Conservation (phyloP, 164 flowering plant species). For the Chloranthus sessilifolius region DNA sequence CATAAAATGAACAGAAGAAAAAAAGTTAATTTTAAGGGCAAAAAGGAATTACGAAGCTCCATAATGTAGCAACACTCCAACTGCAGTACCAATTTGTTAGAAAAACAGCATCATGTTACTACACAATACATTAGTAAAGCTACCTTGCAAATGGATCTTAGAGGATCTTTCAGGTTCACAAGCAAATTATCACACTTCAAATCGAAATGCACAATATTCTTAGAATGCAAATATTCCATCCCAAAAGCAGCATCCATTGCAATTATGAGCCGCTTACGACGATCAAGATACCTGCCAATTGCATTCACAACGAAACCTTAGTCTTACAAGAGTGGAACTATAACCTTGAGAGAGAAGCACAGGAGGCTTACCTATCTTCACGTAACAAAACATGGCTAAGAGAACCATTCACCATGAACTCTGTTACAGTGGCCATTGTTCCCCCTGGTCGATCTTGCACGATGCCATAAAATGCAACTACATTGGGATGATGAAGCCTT, state of each 20-base stretch:
- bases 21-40: neutral
- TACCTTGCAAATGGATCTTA: constrained; percentile 91
- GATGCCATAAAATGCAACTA: constrained; percentile 94
- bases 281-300: constrained; percentile 68
- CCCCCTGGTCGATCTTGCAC: constrained; percentile 97
- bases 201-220: constrained; percentile 94
- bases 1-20: too few species aligned
- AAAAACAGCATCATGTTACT: neutral
- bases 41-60: neutral
- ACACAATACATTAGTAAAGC: neutral
- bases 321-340: constrained; percentile 2
- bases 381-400: constrained; percentile 86
- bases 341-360: neutral
- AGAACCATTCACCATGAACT: constrained; percentile 98
- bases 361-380: constrained; percentile 62
- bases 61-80: too few species aligned
- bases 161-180: constrained; percentile 85
- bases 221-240: constrained; percentile 94
- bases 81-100: too few species aligned
- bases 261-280: constrained; percentile 75
- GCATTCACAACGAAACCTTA: neutral
- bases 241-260: constrained; percentile 99
- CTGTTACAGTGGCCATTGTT: constrained; percentile 89
- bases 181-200: constrained; percentile 93
- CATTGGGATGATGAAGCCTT: constrained; percentile 97